Evolutionary conservation across 2,329 filamentous ascomycete genomes (phyloP).

Genomic region (Arthrinium phaeospermum): DNA sequence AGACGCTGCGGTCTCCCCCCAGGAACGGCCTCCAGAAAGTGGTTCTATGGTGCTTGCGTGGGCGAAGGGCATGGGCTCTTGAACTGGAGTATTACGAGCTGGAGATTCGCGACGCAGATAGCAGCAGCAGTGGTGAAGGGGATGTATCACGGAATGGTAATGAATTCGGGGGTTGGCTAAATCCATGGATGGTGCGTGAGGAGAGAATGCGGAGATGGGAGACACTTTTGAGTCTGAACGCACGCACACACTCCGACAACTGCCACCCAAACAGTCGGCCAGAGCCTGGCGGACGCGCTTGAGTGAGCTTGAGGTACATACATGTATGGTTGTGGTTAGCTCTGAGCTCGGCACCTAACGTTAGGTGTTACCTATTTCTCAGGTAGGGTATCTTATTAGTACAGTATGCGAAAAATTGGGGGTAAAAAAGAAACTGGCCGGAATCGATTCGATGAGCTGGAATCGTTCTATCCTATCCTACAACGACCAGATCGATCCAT

Average conservation of each 20-base stretch:
- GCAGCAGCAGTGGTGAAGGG: neutral
- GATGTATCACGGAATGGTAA: neutral
- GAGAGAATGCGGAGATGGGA: constrained; percentile 13
- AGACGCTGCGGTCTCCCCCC: neutral
- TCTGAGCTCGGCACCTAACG: constrained; percentile 2
- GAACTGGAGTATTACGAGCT: neutral
- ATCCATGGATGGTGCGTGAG: constrained; percentile 8
- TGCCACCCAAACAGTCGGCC: neutral
- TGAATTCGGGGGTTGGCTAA: constrained; percentile 13
- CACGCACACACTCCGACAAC: neutral
- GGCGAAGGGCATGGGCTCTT: neutral
- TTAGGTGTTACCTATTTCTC: neutral
- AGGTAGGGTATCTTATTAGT: neutral
- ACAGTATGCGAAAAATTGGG: neutral
- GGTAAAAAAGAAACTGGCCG: neutral
- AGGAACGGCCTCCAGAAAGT: neutral
- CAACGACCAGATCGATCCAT: neutral
- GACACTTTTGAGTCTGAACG: constrained; percentile 5
- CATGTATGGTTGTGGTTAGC: neutral
- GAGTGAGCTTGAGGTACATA: neutral
- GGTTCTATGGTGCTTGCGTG: neutral
- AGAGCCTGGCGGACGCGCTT: neutral
- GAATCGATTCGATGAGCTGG: neutral
- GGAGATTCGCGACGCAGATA: neutral
- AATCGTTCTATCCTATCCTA: neutral